Evolutionary conservation across 2,329 filamentous ascomycete species (phyloP), one percentile per base, ranked within the genome.

Genomic region (Balansia obtecta): DNA sequence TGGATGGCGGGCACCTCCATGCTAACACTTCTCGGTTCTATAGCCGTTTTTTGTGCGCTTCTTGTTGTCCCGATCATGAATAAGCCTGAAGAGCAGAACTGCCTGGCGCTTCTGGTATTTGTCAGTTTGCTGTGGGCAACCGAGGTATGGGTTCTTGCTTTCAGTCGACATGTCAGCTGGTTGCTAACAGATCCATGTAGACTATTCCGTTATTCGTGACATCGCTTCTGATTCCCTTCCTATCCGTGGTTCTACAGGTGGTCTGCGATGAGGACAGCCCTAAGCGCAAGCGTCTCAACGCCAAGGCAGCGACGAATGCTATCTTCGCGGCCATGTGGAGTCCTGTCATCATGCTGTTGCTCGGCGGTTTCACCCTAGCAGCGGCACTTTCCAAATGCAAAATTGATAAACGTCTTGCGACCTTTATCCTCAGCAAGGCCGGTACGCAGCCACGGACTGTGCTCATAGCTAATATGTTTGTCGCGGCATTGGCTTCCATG

Each of bases 321-420:
- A 85, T 96, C 52, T 97, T 98, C 60, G 77, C 88, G 4, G 85
- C 93, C 27, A 98, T 98, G 93, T 98, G 93, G 93, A 96, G 91
- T 3, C 91, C 93, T 0, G 93, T 98, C 50, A 98, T 98, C 58
- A 97, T 98, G 93, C 80, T 98, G 15, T 75, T 98, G 20, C 81
- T 98, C 0, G 93, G 93, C 58, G 93, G 93, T 33, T 98, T 98
- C 63, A 95, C 93, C 2, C 84, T 98, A 49, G 93, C 93, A 10
- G 93, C 93, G 0, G 94, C 93, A 0, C 70, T 98, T 50, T 95
- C 89, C 46, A 98, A 98, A 66, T 95, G 95, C 68, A 93, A 90
- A 58, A 97, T 98, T 61, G 93, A 95, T 54, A 96, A 97, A 69
- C 85, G 93, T 63, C 89, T 98, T 71, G 93, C 93, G 2, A 96